These are phyloP conservation scores for Iris macrosiphon DNA, from an alignment of 106 monocot genomes.

Conservation along the genomic window DNA sequence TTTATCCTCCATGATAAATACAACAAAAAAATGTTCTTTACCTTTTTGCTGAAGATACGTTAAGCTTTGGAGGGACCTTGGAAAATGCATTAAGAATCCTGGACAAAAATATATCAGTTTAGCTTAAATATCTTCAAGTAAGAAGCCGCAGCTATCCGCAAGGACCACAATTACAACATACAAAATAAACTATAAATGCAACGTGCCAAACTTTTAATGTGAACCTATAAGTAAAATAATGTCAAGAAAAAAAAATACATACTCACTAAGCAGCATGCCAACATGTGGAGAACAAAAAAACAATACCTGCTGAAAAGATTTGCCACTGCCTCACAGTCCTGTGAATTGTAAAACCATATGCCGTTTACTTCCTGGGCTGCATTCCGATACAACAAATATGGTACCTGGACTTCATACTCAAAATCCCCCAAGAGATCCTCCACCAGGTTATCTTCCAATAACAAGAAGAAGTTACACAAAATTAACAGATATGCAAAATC, in stretches of 20 bases:
- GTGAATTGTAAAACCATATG: constrained; percentile 90
- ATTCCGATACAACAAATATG: constrained; percentile 81
- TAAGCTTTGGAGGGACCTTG: constrained; percentile 81
- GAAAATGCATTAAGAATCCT: constrained; percentile 94
- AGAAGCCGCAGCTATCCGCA: neutral
- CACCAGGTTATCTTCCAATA: constrained; percentile 70
- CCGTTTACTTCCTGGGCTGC: constrained; percentile 90
- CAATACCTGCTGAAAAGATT: constrained; percentile 81
- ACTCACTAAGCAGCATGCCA: no score
- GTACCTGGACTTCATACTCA: constrained; percentile 85
- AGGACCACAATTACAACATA: no score
- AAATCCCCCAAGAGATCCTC: constrained; percentile 90
- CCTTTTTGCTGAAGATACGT: constrained; percentile 66
- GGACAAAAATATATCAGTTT: constrained; percentile 10
- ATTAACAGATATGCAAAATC: neutral
- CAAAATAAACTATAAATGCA: no score
- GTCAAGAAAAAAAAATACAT: no score
- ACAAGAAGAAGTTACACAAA: neutral
- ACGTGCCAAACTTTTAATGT: no score
- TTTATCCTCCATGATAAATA: no score
- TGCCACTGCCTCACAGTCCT: constrained; percentile 84
- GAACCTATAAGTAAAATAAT: no score
- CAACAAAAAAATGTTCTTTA: no score
- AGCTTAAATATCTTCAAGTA: neutral
- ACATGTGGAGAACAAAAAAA: no score